These are phyloP conservation scores for Aureobasidium sp. DNA, from an alignment of 2,329 filamentous ascomycete genomes.

Conservation along the genomic window DNA sequence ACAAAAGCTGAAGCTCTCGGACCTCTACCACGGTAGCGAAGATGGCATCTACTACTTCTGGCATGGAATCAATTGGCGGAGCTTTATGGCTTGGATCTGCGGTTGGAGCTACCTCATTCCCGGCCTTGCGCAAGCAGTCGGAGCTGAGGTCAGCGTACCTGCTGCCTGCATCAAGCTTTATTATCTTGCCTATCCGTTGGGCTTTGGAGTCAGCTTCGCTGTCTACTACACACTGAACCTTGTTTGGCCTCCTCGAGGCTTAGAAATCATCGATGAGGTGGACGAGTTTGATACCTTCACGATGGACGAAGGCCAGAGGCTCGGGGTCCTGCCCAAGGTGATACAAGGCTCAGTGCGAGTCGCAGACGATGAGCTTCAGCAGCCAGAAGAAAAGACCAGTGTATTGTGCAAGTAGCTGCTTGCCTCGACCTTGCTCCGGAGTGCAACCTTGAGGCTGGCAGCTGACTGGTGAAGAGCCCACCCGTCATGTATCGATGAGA, in stretches of 20 bases:
- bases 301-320: neutral
- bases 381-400: neutral
- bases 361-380: neutral
- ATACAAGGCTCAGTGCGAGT: neutral
- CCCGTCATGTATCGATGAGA: too few relatives aligned
- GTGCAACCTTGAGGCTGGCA: too few relatives aligned
- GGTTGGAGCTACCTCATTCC: constrained; percentile 21
- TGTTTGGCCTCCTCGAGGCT: neutral
- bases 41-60: constrained; percentile 38
- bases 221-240: neutral
- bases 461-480: too few relatives aligned
- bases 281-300: neutral
- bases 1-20: constrained; percentile 35
- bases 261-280: neutral
- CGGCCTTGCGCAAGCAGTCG: neutral
- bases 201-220: neutral
- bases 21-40: constrained; percentile 36
- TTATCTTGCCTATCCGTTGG: neutral
- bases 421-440: too few relatives aligned
- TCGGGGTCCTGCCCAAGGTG: neutral
- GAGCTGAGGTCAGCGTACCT: neutral
- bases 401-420: neutral
- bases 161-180: neutral
- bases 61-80: constrained; percentile 40
- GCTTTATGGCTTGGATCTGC: constrained; percentile 35